A percentile compares a stretch with the other conserved stretches of the same genome.
phyloP scores from a whole-genome alignment of 805 yeast species.

The Ascoidea rubescens region DNA sequence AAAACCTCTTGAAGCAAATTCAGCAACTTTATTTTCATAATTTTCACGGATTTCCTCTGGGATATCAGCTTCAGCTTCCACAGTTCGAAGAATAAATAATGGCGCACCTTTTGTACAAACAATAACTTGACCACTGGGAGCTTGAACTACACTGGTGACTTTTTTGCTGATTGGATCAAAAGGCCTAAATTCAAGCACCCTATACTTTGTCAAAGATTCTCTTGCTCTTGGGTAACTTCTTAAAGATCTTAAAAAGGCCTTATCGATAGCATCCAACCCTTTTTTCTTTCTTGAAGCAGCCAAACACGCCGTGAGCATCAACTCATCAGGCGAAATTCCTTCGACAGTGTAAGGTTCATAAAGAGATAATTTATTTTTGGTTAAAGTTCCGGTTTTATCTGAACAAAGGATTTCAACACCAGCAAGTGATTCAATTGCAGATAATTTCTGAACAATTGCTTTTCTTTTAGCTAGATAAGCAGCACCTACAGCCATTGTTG shows the following conservation, averaged over 20 bases:
- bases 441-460: constrained; percentile 92
- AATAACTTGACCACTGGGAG: constrained; percentile 91
- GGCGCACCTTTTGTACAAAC: constrained; percentile 98
- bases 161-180: constrained; percentile 97
- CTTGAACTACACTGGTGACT: constrained; percentile 88
- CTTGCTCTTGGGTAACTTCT: constrained; percentile 84
- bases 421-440: constrained; percentile 94
- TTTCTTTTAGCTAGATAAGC: constrained; percentile 95
- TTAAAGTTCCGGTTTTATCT: constrained; percentile 95
- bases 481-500: constrained; percentile 99
- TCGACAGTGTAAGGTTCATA: constrained; percentile 97
- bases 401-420: constrained; percentile 98
- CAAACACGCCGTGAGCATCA: constrained; percentile 94
- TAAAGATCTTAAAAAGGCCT: constrained; percentile 89
- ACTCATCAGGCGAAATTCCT: constrained; percentile 91
- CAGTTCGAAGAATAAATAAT: constrained; percentile 90
- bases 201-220: constrained; percentile 84
- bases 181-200: constrained; percentile 91
- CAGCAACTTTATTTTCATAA: constrained; percentile 95
- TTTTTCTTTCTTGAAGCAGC: constrained; percentile 97
- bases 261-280: constrained; percentile 96
- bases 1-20: constrained; percentile 97
- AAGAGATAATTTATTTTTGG: constrained; percentile 91
- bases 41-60: constrained; percentile 89
- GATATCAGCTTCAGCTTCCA: constrained; percentile 92